Percentiles rank a stretch among this genome's conserved stretches.
Conservation (phyloP, 768 basidiomycete species). For the Boletus tomentosulus region DNA sequence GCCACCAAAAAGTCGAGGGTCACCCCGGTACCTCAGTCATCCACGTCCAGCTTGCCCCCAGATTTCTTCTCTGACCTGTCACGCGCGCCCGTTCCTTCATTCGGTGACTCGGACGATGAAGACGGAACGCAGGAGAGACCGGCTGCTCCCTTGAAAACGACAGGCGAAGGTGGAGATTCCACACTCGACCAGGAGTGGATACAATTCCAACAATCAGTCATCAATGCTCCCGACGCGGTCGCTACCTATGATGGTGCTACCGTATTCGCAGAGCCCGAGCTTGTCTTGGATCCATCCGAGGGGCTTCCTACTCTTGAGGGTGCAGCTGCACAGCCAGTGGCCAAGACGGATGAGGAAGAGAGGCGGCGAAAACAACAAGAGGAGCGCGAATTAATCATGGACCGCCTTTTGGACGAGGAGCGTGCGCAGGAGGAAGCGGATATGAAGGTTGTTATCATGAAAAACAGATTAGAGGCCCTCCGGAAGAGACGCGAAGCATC, state of each 20-base stretch:
- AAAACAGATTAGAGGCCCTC: constrained; percentile 59
- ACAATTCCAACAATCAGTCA: constrained; percentile 62
- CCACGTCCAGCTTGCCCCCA: constrained; percentile 43
- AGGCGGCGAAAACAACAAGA: constrained; percentile 58
- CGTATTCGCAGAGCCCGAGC: constrained; percentile 61
- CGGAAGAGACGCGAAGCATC: constrained; percentile 42
- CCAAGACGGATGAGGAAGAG: constrained; percentile 30
- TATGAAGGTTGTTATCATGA: constrained; percentile 63
- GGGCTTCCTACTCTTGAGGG: constrained; percentile 44
- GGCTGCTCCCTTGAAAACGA: background rate
- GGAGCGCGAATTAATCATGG: constrained; percentile 81
- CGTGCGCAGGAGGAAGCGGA: constrained; percentile 86
- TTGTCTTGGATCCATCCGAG: constrained; percentile 42
- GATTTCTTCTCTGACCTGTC: constrained; percentile 84
- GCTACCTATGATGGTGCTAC: constrained; percentile 70
- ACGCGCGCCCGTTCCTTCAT: constrained; percentile 38
- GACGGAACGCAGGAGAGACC: constrained; percentile 25
- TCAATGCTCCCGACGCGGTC: constrained; percentile 39
- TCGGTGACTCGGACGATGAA: constrained; percentile 42
- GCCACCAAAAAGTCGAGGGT: constrained; percentile 31
- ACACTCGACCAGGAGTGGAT: constrained; percentile 69
- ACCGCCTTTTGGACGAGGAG: constrained; percentile 80
- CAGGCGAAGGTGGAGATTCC: constrained; percentile 11
- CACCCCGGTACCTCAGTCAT: constrained; percentile 9
- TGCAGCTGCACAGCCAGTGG: constrained; percentile 14